A percentile compares a stretch with the other conserved stretches of the same genome.
These are phyloP conservation scores for Spinellus fusiger DNA, from an alignment of 192 early-diverging fungal genomes.

Conservation along the genomic window DNA sequence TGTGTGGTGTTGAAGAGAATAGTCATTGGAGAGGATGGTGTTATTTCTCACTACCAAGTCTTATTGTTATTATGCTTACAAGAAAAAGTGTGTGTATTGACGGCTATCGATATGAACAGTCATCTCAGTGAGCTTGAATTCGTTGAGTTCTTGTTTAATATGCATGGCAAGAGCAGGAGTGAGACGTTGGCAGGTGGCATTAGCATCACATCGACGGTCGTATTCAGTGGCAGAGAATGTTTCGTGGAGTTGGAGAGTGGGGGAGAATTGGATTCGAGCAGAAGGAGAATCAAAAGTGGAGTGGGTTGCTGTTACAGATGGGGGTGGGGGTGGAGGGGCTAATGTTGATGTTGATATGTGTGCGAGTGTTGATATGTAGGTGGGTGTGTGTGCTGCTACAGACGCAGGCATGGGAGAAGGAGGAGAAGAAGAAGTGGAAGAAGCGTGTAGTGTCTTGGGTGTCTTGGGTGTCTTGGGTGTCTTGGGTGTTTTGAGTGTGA, in stretches of 20 bases:
- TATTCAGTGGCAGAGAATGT: slow-evolving; percentile 74
- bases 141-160: slow-evolving; percentile 92
- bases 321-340: slow-evolving; percentile 11
- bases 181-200: slow-evolving; percentile 76
- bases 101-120: slow-evolving; percentile 75
- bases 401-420: neutral
- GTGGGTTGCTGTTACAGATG: no score
- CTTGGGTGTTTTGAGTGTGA: neutral
- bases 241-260: slow-evolving; percentile 52
- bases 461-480: neutral
- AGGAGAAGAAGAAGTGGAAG: neutral
- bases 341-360: slow-evolving; percentile 12
- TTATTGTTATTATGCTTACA: slow-evolving; percentile 18
- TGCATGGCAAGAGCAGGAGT: slow-evolving; percentile 78
- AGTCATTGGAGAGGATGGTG: no score
- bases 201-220: slow-evolving; percentile 79
- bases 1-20: neutral
- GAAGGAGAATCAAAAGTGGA: no score
- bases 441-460: neutral
- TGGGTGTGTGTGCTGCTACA: neutral
- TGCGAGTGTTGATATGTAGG: slow-evolving; percentile 3
- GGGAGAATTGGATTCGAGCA: slow-evolving; percentile 44
- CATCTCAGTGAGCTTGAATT: slow-evolving; percentile 92
- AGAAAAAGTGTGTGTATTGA: slow-evolving; percentile 66
- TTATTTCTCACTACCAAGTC: no score